Evolutionary conservation across 768 basidiomycete genomes (phyloP), one percentile per base, ranked within the genome.

Genomic region (Nidularia sp.): DNA sequence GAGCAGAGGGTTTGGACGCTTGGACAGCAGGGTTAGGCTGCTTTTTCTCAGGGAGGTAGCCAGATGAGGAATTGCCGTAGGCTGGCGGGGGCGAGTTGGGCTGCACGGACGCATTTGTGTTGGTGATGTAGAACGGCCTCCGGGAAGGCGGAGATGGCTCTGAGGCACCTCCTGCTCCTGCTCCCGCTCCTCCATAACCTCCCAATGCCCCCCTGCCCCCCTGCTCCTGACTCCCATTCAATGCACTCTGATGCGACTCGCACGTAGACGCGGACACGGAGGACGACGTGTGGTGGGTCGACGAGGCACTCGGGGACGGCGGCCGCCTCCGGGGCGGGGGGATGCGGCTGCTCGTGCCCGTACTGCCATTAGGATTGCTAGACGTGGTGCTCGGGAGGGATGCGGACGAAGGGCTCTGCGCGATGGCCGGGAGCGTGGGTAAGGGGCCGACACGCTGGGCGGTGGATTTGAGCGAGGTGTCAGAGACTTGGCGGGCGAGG

Each of bases 71-170:
- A 45, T 46, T 49, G 45, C 57, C 62, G 42, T 80, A 80, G 2
- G 80, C 76, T 2, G 80, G 78, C 0, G 79, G 80, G 5, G 78
- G 77, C 4, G 78, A 55, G 54, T 32, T 52, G 5, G 45, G 53
- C 12, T 50, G 39, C 15, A 49, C 32, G 1, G 48, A n/a, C 3
- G 70, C 55, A 12, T 68, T 65, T 2, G 64, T 66, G 56, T 81
- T 80, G 3, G 63, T 62, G 48, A 80, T 60, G 43, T 76, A 75
- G 48, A 73, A 75, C 13, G 69, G 57, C 46, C 76, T 62, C 48
- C 68, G 66, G 1, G 75, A 70, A 10, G 76, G 73, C 8, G 65
- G 60, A 29, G 60, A 57, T 9, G 54, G 57, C 33, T 52, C 48
- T 9, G 42, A 36, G 2, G 35, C 32, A 18, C 12, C 2, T 41